Evolutionary conservation across 129 eudicot species (phyloP).

Genomic region (Artemisia argyi): DNA sequence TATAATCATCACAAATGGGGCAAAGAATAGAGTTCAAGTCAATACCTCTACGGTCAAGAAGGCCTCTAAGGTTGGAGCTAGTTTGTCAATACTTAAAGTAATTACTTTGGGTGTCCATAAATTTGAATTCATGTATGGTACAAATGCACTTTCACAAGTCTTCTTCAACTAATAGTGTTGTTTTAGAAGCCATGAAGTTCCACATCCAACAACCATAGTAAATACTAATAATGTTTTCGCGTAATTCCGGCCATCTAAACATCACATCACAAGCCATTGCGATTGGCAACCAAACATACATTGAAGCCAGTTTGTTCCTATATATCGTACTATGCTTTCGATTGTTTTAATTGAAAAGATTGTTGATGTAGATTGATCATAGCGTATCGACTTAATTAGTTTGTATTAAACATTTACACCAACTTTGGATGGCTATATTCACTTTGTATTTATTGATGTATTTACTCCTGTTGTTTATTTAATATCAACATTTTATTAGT

Average conservation of each 20-base stretch:
- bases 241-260: not conserved
- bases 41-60: no score
- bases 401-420: conserved; percentile 1
- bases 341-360: not conserved
- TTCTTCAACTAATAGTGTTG: no score
- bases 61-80: no score
- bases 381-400: not conserved
- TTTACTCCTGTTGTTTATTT: not conserved
- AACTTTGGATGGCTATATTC: conserved; percentile 4
- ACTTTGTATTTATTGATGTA: conserved; percentile 11
- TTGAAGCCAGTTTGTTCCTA: not conserved
- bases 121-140: no score
- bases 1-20: no score
- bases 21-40: no score
- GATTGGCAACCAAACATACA: conserved; percentile 11
- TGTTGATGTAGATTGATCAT: not conserved
- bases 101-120: no score
- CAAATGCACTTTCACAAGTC: no score
- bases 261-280: not conserved
- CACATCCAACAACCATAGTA: no score
- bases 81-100: no score
- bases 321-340: conserved; percentile 10
- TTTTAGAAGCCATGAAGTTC: no score
- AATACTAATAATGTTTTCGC: not conserved
- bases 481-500: not conserved